Evolutionary conservation across 495 filamentous ascomycete species (phyloP).

Genomic region (Aspergillus diversus): DNA sequence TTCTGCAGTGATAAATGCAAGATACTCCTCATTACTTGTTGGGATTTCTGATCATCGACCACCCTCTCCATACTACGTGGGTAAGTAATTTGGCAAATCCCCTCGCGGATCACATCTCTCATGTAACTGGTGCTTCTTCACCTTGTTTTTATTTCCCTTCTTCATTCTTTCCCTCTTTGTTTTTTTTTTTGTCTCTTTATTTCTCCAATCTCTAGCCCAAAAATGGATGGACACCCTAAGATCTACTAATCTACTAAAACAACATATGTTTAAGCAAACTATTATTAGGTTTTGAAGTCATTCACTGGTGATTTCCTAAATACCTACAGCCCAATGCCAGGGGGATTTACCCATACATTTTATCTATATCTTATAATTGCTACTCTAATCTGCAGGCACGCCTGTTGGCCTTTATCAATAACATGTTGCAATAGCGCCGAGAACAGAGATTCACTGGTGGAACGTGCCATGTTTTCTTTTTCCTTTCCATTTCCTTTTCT

Average conservation of each 20-base stretch:
- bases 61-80: not conserved
- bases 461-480: slow-evolving; percentile 25
- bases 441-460: slow-evolving; percentile 16
- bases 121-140: not conserved
- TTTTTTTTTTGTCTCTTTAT: slow-evolving; percentile 1
- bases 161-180: slow-evolving; percentile 2
- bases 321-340: not conserved
- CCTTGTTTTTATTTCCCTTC: not conserved
- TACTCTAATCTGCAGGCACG: not conserved
- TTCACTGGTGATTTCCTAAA: not conserved
- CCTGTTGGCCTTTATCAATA: not conserved
- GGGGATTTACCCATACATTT: not conserved
- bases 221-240: not conserved
- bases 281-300: not conserved
- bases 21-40: slow-evolving; percentile 18
- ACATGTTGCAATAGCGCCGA: slow-evolving; percentile 16
- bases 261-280: not conserved
- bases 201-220: not conserved
- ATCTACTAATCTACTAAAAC: not conserved
- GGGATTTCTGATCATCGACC: not conserved
- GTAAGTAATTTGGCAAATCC: not conserved
- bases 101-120: not conserved
- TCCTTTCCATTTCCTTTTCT: slow-evolving; percentile 16
- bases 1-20: slow-evolving; percentile 27
- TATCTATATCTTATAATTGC: not conserved